Evolutionary conservation across 164 flowering plant genomes (phyloP), one percentile per base, ranked within the genome.

Genomic region (Cinnamomum chago): DNA sequence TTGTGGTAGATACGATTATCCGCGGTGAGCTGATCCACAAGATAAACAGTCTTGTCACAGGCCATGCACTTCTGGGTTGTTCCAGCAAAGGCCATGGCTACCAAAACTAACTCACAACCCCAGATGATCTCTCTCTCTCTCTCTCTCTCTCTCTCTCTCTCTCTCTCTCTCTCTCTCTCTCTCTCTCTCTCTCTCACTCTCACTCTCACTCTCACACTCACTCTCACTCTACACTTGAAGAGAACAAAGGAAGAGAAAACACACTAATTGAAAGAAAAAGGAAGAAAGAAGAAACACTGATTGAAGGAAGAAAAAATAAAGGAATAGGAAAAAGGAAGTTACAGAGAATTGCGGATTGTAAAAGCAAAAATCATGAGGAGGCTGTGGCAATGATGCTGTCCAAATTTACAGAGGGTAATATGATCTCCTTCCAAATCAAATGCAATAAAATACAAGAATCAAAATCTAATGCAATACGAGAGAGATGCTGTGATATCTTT

Each of bases 21-120:
- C 2, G 97, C 97, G 0, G 93, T 87, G 2, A 93, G 84, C 88
- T 91, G 84, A 75, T 91, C 97, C 2, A 91, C 97, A 35, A 92
- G 81, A 76, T 92, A 91, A 12, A 92, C 96, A n/a, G 97, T 92
- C 84, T 92, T 92, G 70, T 90, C 92, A 72, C 97, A 92, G 10
- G 96, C 96, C 88, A 79, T 84, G 85, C 98, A 93, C 67, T 91
- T 93, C 86, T 92, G 97, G 78, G 91, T 90, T 79, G 97, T 92
- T 79, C 97, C 97, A 80, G 92, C 91, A 81, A 91, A 91, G 50
- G 98, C 93, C 97, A 92, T 91, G 58, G 58, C 79, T 80, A 72
- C 68, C 20, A 28, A 27, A 15, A 15, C 60, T 5, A 55, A 55
- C 60, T 4, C 60, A 55, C 17, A 55, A 20, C 67, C 40, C 20